phyloP scores from a whole-genome alignment of 306 rosid species.

The Quercus bicolor region DNA sequence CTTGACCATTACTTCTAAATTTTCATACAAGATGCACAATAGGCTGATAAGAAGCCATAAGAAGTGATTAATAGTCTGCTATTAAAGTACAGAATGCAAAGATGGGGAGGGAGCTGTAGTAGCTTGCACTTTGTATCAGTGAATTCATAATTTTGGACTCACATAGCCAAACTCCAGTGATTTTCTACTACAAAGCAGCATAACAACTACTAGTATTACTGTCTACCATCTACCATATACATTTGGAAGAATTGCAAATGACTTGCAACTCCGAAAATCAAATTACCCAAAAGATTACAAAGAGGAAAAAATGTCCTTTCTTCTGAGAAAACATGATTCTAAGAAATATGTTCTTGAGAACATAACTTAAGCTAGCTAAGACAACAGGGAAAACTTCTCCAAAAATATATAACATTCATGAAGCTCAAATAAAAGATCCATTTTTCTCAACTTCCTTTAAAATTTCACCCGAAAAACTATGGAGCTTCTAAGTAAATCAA shows the following conservation, averaged over 20 bases:
- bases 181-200: background rate
- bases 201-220: background rate
- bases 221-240: slow-evolving; percentile 16
- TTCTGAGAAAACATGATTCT: slow-evolving; percentile 4
- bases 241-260: slow-evolving; percentile 16
- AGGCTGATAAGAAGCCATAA: background rate
- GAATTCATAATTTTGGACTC: slow-evolving; percentile 6
- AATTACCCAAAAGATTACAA: background rate
- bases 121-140: background rate
- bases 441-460: background rate
- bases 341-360: slow-evolving; percentile 16
- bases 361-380: slow-evolving; percentile 8
- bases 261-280: slow-evolving; percentile 1
- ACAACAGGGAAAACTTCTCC: background rate
- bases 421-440: background rate
- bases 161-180: background rate
- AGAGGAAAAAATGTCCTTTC: slow-evolving; percentile 8
- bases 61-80: background rate
- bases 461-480: background rate
- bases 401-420: background rate
- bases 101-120: background rate
- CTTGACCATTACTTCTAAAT: background rate
- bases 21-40: background rate
- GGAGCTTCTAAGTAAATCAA: background rate
- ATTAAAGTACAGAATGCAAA: background rate